These are phyloP conservation scores for Boletus rubroflammeus DNA, from an alignment of 768 basidiomycete genomes.

Conservation along the genomic window DNA sequence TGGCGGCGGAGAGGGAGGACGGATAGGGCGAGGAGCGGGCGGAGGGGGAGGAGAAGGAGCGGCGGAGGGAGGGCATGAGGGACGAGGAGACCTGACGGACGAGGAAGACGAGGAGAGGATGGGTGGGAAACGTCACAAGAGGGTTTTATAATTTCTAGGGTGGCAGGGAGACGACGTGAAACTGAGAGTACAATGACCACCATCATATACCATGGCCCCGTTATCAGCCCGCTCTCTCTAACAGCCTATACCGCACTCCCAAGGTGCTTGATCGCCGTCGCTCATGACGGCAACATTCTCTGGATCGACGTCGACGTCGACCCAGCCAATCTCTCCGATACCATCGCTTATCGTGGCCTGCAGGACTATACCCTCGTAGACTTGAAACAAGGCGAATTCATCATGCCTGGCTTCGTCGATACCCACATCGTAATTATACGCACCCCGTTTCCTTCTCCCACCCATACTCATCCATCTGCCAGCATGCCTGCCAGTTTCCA, in stretches of 20 bases:
- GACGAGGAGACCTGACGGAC: slow-evolving; percentile 13
- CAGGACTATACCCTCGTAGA: slow-evolving; percentile 29
- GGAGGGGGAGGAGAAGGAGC: slow-evolving; percentile 64
- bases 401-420: slow-evolving; percentile 88
- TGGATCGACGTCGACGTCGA: slow-evolving; percentile 68
- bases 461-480: not conserved
- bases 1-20: slow-evolving; percentile 34
- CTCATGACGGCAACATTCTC: slow-evolving; percentile 51
- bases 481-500: slow-evolving; percentile 42
- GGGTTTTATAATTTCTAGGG: slow-evolving; percentile 44
- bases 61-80: slow-evolving; percentile 74
- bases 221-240: slow-evolving; percentile 51
- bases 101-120: slow-evolving; percentile 14
- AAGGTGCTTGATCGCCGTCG: slow-evolving; percentile 53
- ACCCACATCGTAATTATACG: slow-evolving; percentile 89
- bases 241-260: slow-evolving; percentile 45
- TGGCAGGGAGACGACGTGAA: not conserved
- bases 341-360: slow-evolving; percentile 50
- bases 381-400: slow-evolving; percentile 56
- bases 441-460: not conserved
- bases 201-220: slow-evolving; percentile 52
- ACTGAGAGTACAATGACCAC: slow-evolving; percentile 22
- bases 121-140: slow-evolving; percentile 33
- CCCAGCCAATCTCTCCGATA: slow-evolving; percentile 43
- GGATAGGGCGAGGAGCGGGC: slow-evolving; percentile 71